phyloP scores from a whole-genome alignment of 805 yeast genomes.

The Millerozyma miso region DNA sequence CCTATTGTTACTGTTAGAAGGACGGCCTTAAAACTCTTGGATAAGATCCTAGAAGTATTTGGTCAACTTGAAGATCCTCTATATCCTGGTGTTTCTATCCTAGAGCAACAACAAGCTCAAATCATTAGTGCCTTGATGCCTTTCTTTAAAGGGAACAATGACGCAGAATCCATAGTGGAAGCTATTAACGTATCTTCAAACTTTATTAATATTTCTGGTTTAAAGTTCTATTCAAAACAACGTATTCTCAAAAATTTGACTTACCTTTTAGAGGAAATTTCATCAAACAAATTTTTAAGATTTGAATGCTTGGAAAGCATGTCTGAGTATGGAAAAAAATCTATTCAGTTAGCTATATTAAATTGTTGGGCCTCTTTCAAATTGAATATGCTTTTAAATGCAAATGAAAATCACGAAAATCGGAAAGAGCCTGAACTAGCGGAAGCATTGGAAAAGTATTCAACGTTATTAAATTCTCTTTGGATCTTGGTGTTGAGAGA shows the following conservation, averaged over 20 bases:
- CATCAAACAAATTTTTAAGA: conserved; percentile 37
- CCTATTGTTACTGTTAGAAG: conserved; percentile 56
- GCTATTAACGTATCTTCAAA: conserved; percentile 79
- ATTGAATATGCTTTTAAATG: conserved; percentile 21
- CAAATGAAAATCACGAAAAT: too few species aligned
- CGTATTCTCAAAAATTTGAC: conserved; percentile 61
- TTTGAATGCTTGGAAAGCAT: conserved; percentile 53
- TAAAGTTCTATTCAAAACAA: conserved; percentile 42
- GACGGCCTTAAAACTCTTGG: conserved; percentile 63
- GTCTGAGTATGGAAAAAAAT: conserved; percentile 43
- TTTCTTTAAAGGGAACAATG: conserved; percentile 70
- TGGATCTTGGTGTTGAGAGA: conserved; percentile 80
- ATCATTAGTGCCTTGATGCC: conserved; percentile 87
- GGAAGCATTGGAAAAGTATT: conserved; percentile 51
- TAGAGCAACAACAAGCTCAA: conserved; percentile 94
- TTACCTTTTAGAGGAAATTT: conserved; percentile 59
- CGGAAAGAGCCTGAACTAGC: conserved; percentile 44
- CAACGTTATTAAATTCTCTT: conserved; percentile 59
- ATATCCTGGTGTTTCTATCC: conserved; percentile 61
- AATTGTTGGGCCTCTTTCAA: conserved; percentile 72
- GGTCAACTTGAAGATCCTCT: conserved; percentile 67
- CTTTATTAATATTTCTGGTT: conserved; percentile 50
- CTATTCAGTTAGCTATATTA: conserved; percentile 56
- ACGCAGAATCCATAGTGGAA: conserved; percentile 66
- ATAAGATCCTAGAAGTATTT: conserved; percentile 55